Percentiles rank a stretch among this genome's conserved stretches.
Conservation (phyloP, 1,284 basidiomycete species). For the Puccinia triticina region DNA sequence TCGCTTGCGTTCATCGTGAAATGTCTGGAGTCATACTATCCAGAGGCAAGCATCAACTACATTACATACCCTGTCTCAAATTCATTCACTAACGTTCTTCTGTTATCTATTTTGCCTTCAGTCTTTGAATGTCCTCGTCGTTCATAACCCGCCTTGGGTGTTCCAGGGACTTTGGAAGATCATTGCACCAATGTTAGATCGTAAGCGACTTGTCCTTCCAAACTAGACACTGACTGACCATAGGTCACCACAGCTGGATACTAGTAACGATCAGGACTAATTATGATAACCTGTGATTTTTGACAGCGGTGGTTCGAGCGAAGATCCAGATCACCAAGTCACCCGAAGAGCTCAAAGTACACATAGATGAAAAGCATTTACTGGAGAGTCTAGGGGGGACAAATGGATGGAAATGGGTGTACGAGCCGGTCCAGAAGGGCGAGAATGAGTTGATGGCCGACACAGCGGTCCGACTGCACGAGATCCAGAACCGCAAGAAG, state of each 20-base stretch:
- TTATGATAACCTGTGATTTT: too few species aligned
- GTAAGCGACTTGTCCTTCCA: not conserved
- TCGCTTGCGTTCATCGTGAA: conserved; percentile 48
- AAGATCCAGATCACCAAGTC: conserved; percentile 49
- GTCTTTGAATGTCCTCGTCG: conserved; percentile 48
- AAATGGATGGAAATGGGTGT: conserved; percentile 40
- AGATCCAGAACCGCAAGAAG: conserved; percentile 19
- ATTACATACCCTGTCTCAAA: not conserved
- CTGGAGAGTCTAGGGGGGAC: conserved; percentile 28
- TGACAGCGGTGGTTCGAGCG: conserved; percentile 35
- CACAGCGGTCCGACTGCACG: not conserved
- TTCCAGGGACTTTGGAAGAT: conserved; percentile 51
- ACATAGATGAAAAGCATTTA: conserved; percentile 36
- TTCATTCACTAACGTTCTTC: not conserved
- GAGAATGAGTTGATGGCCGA: conserved; percentile 39
- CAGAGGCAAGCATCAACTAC: conserved; percentile 21
- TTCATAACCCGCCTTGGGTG: conserved; percentile 50
- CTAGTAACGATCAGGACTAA: too few species aligned
- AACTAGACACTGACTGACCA: not conserved
- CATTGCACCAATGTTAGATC: conserved; percentile 49
- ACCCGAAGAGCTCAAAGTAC: conserved; percentile 31
- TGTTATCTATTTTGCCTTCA: not conserved
- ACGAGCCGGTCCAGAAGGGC: not conserved
- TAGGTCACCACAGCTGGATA: too few species aligned
- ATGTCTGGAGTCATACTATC: conserved; percentile 51